phyloP scores from a whole-genome alignment of 2,329 filamentous ascomycete species.

The Xylaria sp. region DNA sequence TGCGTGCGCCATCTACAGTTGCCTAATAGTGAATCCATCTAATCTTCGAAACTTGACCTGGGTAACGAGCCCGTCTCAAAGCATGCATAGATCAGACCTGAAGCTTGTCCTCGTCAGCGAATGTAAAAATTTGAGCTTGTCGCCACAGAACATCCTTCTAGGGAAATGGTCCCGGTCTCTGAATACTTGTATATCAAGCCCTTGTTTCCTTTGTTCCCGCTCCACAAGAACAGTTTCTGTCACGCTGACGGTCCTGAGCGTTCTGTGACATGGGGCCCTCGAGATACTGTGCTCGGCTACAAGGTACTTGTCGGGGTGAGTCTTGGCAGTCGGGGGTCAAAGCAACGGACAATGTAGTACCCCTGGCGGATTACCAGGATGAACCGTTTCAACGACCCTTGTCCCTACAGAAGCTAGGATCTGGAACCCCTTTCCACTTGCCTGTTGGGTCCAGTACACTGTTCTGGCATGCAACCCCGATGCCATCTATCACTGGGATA shows the following conservation, averaged over 20 bases:
- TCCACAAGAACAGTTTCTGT: conserved; percentile 16
- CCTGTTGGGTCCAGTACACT: conserved; percentile 34
- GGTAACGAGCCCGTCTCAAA: no score
- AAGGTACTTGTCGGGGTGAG: conserved; percentile 14
- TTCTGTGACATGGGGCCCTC: conserved; percentile 11
- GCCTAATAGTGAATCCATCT: no score
- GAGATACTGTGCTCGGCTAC: conserved; percentile 18
- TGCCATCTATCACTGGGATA: conserved; percentile 25
- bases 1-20: no score
- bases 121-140: no score
- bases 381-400: conserved; percentile 42
- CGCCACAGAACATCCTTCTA: no score
- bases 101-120: no score
- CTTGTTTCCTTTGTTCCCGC: conserved; percentile 10
- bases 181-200: background rate
- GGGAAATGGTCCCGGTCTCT: background rate
- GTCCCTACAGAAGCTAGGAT: conserved; percentile 41
- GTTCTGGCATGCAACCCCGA: conserved; percentile 36
- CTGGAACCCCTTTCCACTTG: conserved; percentile 27
- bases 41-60: no score
- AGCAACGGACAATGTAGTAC: conserved; percentile 14
- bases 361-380: conserved; percentile 35
- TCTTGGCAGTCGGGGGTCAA: conserved; percentile 28
- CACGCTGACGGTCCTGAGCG: conserved; percentile 18
- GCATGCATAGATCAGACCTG: no score